A percentile compares a stretch with the other conserved stretches of the same genome.
These are phyloP conservation scores for Pseudogymnoascus sp. DNA, from an alignment of 2,329 filamentous ascomycete species.

Conservation along the genomic window DNA sequence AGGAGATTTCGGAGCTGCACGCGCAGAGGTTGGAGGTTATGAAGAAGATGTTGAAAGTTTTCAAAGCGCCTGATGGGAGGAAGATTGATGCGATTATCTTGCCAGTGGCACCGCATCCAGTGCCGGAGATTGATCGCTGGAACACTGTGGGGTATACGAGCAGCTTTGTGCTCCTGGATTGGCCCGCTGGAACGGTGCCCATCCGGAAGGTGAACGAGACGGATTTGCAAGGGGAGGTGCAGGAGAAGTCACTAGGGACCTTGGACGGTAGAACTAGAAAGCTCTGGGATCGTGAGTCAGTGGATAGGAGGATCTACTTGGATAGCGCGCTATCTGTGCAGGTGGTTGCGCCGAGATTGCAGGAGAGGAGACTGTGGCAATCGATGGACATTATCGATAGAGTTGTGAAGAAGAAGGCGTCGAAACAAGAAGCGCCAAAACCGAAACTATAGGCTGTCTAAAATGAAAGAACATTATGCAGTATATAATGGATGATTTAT, in stretches of 20 bases:
- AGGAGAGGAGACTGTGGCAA: conserved; percentile 24
- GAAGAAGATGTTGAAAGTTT: conserved; percentile 50
- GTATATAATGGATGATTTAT: background rate
- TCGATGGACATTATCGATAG: conserved; percentile 26
- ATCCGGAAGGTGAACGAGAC: conserved; percentile 41
- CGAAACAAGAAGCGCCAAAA: conserved; percentile 1
- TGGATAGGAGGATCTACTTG: conserved; percentile 26
- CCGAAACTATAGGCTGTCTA: conserved; percentile 15
- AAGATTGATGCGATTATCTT: conserved; percentile 55
- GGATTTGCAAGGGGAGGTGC: conserved; percentile 47
- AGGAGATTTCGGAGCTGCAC: conserved; percentile 45
- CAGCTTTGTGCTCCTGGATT: conserved; percentile 55
- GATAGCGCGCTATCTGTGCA: conserved; percentile 25
- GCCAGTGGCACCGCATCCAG: conserved; percentile 57
- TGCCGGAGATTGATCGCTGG: conserved; percentile 54
- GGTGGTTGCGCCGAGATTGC: conserved; percentile 25
- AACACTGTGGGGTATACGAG: conserved; percentile 57
- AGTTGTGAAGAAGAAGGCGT: conserved; percentile 12
- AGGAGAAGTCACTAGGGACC: conserved; percentile 36
- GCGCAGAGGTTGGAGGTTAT: conserved; percentile 45
- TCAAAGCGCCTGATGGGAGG: conserved; percentile 39
- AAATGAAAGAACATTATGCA: background rate
- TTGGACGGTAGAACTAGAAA: conserved; percentile 56
- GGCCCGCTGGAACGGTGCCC: conserved; percentile 50
- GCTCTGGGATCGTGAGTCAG: conserved; percentile 30